Evolutionary conservation across 2,329 filamentous ascomycete species (phyloP), one percentile per base, ranked within the genome.

Genomic region (Colletotrichum musicola): DNA sequence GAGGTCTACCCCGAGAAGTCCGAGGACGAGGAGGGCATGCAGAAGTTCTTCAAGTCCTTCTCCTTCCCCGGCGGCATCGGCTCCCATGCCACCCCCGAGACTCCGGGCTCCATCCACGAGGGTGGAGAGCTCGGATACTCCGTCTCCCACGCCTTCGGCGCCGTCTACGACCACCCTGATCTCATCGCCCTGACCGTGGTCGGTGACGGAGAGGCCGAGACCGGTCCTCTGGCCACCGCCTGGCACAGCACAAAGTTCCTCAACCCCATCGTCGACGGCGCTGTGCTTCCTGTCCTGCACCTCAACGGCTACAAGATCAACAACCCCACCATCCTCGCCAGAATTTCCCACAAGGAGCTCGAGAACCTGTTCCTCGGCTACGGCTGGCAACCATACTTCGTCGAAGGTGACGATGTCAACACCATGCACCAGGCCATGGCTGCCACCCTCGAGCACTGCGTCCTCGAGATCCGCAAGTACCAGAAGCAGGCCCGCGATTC

Each of bases 221-320:
- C 92, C 1, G 92, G 92, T 0, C 92, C 92, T 18, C 82, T 94
- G 53, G 92, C 92, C 27, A 93, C 92, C 1, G 90, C 90, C 64
- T 95, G 92, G 92, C 92, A 95, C 80, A 92, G 90, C 79, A 94
- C 87, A 75, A 95, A 95, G 78, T 94, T 94, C 80, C 85, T 95
- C 71, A 94, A 94, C 76, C 92, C 92, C 4, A 91, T 93, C 73
- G 90, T 87, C 0, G 92, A 94, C 74, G 92, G 92, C 35, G 92
- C 92, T 44, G 92, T 95, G 7, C 84, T 95, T 1, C 92, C 92
- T 0, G 89, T 95, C 6, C 85, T 95, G 12, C 92, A 95, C 77
- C 84, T 95, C 40, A 95, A 95, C 74, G 92, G 92, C 54, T 95
- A 94, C 85, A 95, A 95, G 84, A 94, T 94, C 83, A 93, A 93